These are phyloP conservation scores for Ceratocystis colombiana DNA, from an alignment of 2,329 filamentous ascomycete genomes.

Conservation along the genomic window DNA sequence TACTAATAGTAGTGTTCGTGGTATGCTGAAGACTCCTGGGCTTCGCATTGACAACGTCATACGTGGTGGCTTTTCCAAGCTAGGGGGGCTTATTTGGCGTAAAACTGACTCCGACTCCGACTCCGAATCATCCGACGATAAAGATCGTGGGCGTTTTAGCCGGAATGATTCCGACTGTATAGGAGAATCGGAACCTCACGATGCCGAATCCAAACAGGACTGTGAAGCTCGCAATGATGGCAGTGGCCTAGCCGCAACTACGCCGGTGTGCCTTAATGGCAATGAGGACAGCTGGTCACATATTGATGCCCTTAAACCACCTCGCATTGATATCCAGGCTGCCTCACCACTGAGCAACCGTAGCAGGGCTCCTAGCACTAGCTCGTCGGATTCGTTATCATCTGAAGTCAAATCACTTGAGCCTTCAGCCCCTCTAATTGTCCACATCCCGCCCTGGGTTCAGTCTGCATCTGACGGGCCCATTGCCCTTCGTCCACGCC, in stretches of 20 bases:
- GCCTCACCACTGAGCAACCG: conserved; percentile 31
- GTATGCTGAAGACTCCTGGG: conserved; percentile 57
- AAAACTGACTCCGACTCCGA: conserved; percentile 35
- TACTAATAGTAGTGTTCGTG: conserved; percentile 41
- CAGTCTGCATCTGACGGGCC: conserved; percentile 25
- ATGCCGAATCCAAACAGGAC: not conserved
- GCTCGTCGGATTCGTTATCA: conserved; percentile 29
- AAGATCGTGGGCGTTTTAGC: conserved; percentile 22
- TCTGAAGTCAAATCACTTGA: conserved; percentile 35
- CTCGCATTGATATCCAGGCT: conserved; percentile 40
- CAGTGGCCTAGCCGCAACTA: not conserved
- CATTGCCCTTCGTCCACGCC: conserved; percentile 27
- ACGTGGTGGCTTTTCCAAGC: conserved; percentile 46
- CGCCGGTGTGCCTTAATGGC: conserved; percentile 30
- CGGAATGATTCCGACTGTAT: conserved; percentile 15
- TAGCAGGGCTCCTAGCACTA: conserved; percentile 13
- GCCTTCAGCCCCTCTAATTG: not conserved
- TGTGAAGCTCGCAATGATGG: not conserved
- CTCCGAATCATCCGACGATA: conserved; percentile 26
- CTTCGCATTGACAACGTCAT: conserved; percentile 64
- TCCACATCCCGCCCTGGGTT: conserved; percentile 13
- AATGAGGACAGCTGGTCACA: conserved; percentile 37
- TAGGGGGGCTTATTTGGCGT: conserved; percentile 49
- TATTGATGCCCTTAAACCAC: conserved; percentile 42
- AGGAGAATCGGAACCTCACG: not conserved